Conservation (phyloP, 768 basidiomycete genomes). For the Podaxis rugospora region DNA sequence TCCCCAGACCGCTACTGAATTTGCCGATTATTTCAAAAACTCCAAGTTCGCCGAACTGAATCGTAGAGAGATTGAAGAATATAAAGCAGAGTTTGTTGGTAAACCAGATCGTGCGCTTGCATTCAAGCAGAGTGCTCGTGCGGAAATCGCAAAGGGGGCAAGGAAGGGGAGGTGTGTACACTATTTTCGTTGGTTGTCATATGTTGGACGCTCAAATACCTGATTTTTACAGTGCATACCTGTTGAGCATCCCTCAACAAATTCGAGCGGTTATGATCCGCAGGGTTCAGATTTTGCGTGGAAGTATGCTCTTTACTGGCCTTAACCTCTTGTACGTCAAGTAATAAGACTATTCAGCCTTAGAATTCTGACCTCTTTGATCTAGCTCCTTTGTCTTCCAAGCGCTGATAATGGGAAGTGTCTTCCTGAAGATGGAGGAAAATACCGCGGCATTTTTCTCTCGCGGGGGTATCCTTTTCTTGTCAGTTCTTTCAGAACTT, state of each 20-base stretch:
- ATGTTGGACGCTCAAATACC: neutral
- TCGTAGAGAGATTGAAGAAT: slow-evolving; percentile 40
- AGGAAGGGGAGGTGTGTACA: slow-evolving; percentile 27
- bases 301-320: slow-evolving; percentile 32
- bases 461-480: slow-evolving; percentile 77
- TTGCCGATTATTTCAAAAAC: slow-evolving; percentile 42
- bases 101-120: slow-evolving; percentile 34
- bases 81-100: slow-evolving; percentile 39
- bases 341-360: neutral
- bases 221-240: slow-evolving; percentile 32
- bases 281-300: slow-evolving; percentile 39
- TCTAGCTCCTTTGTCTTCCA: slow-evolving; percentile 50
- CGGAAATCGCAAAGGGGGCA: slow-evolving; percentile 47
- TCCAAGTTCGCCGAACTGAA: slow-evolving; percentile 39
- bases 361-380: neutral
- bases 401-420: slow-evolving; percentile 51
- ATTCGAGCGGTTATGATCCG: slow-evolving; percentile 40
- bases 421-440: slow-evolving; percentile 55
- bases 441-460: slow-evolving; percentile 64
- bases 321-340: slow-evolving; percentile 27
- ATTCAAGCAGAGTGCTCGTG: slow-evolving; percentile 43
- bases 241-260: slow-evolving; percentile 41
- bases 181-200: neutral
- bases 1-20: slow-evolving; percentile 55
- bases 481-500: slow-evolving; percentile 33